Evolutionary conservation across 352 stramenopile species (phyloP), one percentile per base, ranked within the genome.

Genomic region (Globisporangium apiculatum): DNA sequence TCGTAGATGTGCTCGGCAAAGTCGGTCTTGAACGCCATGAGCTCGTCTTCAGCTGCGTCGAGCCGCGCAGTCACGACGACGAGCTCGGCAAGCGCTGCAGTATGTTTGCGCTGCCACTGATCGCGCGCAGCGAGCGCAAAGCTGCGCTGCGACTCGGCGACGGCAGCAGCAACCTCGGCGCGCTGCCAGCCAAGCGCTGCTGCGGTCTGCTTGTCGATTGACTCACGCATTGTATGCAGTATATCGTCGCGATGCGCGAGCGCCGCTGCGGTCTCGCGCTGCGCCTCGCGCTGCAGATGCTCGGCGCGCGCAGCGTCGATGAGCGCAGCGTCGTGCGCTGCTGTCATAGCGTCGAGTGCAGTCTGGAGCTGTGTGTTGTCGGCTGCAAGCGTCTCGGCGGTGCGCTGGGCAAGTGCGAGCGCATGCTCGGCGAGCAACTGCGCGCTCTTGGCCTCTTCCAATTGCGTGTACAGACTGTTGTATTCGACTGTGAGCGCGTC

Each of bases 61-160:
- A 91, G 70, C 0, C 76, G 71, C 31, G 78, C 75, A 0, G 71
- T 79, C 2, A 68, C 53, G 15, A 87, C 49, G 1, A 83, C 43
- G 0, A 87, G 68, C 38, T 91, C 80, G 0, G 71, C 69, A 5
- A 86, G 47, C 2, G 69, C 62, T 0, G 75, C 76, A 0, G 64
- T 55, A 51, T 83, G 72, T 8, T 72, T 68, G 10, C 71, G 73
- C 18, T 83, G 73, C 7, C 74, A 64, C 41, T 71, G 65, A 37
- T 89, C 76, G 3, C 78, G 78, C 50, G 89, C 76, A 5, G 55
- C 69, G 7, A 87, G 75, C 35, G 75, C 73, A 37, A 85, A 80
- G 53, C 86, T 91, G 48, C 80, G 76, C 55, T 87, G 76, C 8
- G 78, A 87, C 35, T 91, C 80, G 3, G 78, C 68, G 1, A 89